Percentiles rank a stretch among this genome's conserved stretches.
These are phyloP conservation scores for Pyropia haitanensis DNA, from an alignment of 23 red algal species.

Conservation along the genomic window DNA sequence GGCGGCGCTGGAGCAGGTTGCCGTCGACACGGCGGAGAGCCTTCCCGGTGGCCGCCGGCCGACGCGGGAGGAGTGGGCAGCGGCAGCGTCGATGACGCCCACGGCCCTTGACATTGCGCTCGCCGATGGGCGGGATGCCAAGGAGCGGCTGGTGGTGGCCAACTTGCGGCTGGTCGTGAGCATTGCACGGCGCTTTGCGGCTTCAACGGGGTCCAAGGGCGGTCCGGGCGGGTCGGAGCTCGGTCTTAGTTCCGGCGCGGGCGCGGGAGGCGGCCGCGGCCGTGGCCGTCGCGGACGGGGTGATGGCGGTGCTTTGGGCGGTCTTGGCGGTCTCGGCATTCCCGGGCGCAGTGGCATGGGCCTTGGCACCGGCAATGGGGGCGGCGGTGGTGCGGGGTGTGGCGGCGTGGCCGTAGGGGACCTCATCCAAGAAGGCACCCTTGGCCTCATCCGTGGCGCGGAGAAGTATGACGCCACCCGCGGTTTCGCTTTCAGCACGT, in stretches of 20 bases:
- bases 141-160: conserved; percentile 10
- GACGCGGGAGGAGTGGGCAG: background rate
- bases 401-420: conserved; percentile 21
- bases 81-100: conserved; percentile 15
- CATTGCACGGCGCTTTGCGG: conserved; percentile 10
- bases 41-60: too few species aligned
- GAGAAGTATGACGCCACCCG: conserved; percentile 40
- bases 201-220: background rate
- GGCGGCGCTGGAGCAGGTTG: background rate
- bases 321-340: too few species aligned
- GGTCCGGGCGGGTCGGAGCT: background rate
- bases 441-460: conserved; percentile 42
- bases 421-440: conserved; percentile 47
- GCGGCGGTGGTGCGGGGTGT: background rate
- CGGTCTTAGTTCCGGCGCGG: too few species aligned
- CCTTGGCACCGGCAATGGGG: too few species aligned
- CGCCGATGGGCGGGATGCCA: conserved; percentile 17
- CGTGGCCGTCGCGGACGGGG: too few species aligned
- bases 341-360: too few species aligned
- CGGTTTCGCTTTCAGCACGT: conserved; percentile 51
- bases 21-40: too few species aligned
- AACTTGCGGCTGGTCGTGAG: conserved; percentile 22
- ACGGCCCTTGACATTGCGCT: conserved; percentile 4
- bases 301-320: too few species aligned
- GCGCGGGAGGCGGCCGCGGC: too few species aligned